phyloP scores from a whole-genome alignment of 2,329 filamentous ascomycete genomes.

The Botrytis medusae region DNA sequence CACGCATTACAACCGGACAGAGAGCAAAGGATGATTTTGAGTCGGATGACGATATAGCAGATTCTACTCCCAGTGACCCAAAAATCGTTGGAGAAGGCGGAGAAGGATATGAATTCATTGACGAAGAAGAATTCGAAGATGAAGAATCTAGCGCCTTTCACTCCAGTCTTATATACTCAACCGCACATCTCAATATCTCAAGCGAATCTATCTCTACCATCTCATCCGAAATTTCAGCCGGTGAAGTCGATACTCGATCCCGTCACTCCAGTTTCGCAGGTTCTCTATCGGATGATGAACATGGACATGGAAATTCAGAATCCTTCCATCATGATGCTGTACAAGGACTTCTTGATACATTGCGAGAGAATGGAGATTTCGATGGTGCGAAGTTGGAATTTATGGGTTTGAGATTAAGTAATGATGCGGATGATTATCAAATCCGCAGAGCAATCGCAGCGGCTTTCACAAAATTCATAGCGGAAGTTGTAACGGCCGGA shows the following conservation, averaged over 20 bases:
- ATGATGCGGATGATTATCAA: constrained; percentile 85
- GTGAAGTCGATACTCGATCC: constrained; percentile 46
- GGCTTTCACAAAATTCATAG: constrained; percentile 79
- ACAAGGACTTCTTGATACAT: constrained; percentile 79
- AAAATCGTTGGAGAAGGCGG: constrained; percentile 58
- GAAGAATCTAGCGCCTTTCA: constrained; percentile 57
- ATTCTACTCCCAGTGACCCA: constrained; percentile 47
- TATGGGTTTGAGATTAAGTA: constrained; percentile 86
- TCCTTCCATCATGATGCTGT: constrained; percentile 88
- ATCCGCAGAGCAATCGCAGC: constrained; percentile 83
- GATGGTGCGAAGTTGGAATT: constrained; percentile 84
- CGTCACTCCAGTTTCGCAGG: constrained; percentile 72
- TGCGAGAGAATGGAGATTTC: constrained; percentile 76
- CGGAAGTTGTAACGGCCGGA: constrained; percentile 63
- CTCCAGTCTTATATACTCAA: constrained; percentile 41
- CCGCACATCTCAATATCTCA: constrained; percentile 43
- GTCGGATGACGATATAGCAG: constrained; percentile 28
- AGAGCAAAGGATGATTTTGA: constrained; percentile 44
- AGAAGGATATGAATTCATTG: constrained; percentile 63
- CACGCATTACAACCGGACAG: constrained; percentile 47
- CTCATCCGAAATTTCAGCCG: constrained; percentile 53
- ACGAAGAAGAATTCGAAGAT: constrained; percentile 59
- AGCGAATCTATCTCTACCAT: constrained; percentile 64
- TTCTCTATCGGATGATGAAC: constrained; percentile 62
- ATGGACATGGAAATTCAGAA: constrained; percentile 47